phyloP scores from a whole-genome alignment of 768 basidiomycete species.

The Amanita inopinata region DNA sequence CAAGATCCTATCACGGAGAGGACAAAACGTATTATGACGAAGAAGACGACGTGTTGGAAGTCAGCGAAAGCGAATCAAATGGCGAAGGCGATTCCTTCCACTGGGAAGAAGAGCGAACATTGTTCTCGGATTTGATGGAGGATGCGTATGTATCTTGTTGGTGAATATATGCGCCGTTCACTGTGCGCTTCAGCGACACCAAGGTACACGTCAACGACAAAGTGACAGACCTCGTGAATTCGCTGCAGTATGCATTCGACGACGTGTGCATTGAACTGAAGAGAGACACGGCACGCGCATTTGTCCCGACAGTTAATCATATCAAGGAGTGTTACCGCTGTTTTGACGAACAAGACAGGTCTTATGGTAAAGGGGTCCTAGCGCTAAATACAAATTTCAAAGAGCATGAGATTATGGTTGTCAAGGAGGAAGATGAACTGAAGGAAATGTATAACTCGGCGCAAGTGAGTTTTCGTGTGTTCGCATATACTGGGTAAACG shows the following conservation, averaged over 20 bases:
- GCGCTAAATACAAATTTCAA: constrained; percentile 48
- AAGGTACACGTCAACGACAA: constrained; percentile 21
- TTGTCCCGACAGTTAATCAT: constrained; percentile 40
- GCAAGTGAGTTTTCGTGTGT: constrained; percentile 18
- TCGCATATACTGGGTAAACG: constrained; percentile 1
- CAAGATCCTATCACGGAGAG: background rate
- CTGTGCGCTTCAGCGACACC: constrained; percentile 14
- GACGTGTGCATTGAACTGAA: constrained; percentile 27
- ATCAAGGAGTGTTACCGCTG: constrained; percentile 30
- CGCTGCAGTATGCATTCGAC: constrained; percentile 33
- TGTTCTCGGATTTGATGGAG: constrained; percentile 39
- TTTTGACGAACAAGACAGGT: constrained; percentile 28
- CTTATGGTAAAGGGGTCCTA: constrained; percentile 33
- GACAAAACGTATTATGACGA: constrained; percentile 11
- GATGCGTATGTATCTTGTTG: constrained; percentile 23
- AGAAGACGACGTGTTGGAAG: constrained; percentile 13
- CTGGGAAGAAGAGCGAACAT: constrained; percentile 45
- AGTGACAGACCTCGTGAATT: constrained; percentile 27
- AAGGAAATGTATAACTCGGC: constrained; percentile 27
- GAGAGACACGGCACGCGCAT: constrained; percentile 30
- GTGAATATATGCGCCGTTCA: constrained; percentile 12
- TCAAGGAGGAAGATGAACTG: constrained; percentile 34
- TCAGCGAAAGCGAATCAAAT: constrained; percentile 20
- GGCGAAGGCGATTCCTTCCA: constrained; percentile 25
- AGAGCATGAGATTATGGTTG: constrained; percentile 34